These are phyloP conservation scores for Paradendryphiella salina DNA, from an alignment of 2,329 filamentous ascomycete species.

Conservation along the genomic window DNA sequence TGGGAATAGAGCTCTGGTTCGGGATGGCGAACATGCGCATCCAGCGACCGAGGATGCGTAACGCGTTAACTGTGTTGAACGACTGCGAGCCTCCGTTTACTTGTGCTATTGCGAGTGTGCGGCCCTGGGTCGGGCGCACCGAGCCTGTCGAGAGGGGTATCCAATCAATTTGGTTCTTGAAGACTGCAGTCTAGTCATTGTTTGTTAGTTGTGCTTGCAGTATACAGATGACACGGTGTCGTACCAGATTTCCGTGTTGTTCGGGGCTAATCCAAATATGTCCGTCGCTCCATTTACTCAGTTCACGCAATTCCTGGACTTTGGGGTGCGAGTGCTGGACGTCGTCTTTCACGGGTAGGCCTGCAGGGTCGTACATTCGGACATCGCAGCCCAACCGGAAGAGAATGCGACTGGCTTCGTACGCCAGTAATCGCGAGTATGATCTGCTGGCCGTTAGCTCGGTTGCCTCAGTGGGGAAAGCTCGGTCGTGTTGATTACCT, in stretches of 20 bases:
- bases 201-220: constrained; percentile 1
- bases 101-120: constrained; percentile 65
- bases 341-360: constrained; percentile 66
- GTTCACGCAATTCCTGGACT: constrained; percentile 64
- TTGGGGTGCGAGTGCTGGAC: constrained; percentile 60
- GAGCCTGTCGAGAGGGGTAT: constrained; percentile 65
- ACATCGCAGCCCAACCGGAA: constrained; percentile 68
- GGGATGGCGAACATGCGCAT: constrained; percentile 71
- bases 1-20: constrained; percentile 67
- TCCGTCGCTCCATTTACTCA: constrained; percentile 67
- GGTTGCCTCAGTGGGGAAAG: not conserved
- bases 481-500: constrained; percentile 28
- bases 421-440: constrained; percentile 63
- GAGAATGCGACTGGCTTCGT: constrained; percentile 63
- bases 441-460: constrained; percentile 49
- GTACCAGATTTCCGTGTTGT: constrained; percentile 66
- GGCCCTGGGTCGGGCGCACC: constrained; percentile 67
- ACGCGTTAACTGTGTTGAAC: constrained; percentile 68
- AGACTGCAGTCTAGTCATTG: constrained; percentile 59
- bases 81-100: constrained; percentile 67
- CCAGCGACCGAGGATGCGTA: constrained; percentile 69
- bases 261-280: constrained; percentile 69
- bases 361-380: constrained; percentile 62
- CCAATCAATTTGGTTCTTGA: constrained; percentile 74
- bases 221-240: constrained; percentile 10